phyloP scores from a whole-genome alignment of 768 basidiomycete genomes.

The Collybiopsis luxurians region DNA sequence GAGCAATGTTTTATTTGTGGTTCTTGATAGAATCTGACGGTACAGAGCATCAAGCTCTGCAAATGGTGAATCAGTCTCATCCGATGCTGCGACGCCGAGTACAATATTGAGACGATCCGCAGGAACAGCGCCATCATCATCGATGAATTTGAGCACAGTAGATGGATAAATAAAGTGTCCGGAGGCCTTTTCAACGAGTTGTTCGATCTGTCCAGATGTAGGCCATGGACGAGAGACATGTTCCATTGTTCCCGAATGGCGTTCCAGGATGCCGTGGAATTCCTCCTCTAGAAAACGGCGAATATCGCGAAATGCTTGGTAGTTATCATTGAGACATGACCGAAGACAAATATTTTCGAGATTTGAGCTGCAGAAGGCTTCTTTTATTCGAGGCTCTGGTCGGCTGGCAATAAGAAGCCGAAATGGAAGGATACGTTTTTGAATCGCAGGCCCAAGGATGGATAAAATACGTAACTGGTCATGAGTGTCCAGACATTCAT shows the following conservation, averaged over 20 bases:
- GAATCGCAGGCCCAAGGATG: not conserved
- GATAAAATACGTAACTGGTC: not conserved
- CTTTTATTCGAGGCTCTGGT: not conserved
- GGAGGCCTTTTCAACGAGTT: slow-evolving; percentile 13
- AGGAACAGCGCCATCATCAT: not conserved
- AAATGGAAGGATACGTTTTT: not conserved
- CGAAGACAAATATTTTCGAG: not conserved
- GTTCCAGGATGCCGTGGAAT: slow-evolving; percentile 12
- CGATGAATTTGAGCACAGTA: not conserved
- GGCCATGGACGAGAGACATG: slow-evolving; percentile 16
- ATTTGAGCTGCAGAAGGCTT: not conserved
- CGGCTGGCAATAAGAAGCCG: not conserved
- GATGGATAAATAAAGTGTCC: not conserved
- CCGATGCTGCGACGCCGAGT: not conserved
- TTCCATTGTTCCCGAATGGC: slow-evolving; percentile 4
- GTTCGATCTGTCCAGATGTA: slow-evolving; percentile 12
- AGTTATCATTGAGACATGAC: not conserved
- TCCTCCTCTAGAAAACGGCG: slow-evolving; percentile 12
- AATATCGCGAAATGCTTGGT: slow-evolving; percentile 14
- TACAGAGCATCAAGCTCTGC: not conserved
- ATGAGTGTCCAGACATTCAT: not conserved
- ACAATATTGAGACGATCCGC: not conserved
- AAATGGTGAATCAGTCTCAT: not conserved
- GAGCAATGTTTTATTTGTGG: not conserved
- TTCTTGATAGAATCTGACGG: not conserved